phyloP scores from a whole-genome alignment of 495 filamentous ascomycete species.

The Annulohypoxylon maeteangense region DNA sequence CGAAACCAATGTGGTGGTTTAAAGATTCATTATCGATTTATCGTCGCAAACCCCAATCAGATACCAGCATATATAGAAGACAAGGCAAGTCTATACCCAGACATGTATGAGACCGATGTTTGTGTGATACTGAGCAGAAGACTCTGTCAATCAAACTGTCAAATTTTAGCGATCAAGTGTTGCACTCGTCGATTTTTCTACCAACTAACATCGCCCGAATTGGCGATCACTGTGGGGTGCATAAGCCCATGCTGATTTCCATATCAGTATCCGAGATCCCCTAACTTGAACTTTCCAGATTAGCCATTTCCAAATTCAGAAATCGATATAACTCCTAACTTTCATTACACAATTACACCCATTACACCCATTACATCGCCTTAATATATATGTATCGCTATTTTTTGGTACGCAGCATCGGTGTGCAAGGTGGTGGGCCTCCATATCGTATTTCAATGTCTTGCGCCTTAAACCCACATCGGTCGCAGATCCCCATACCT shows the following conservation, averaged over 20 bases:
- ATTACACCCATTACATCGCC: neutral
- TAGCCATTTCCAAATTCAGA: conserved; percentile 4
- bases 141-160: neutral
- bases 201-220: neutral
- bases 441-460: conserved; percentile 39
- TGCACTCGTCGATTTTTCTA: conserved; percentile 3
- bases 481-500: conserved; percentile 45
- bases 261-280: neutral
- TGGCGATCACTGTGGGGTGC: conserved; percentile 40
- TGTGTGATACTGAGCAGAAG: neutral
- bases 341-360: neutral
- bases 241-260: conserved; percentile 15
- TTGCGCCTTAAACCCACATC: conserved; percentile 42
- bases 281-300: neutral
- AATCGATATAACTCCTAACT: neutral
- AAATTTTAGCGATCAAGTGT: neutral
- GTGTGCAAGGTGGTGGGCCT: conserved; percentile 44
- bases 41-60: neutral
- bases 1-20: neutral
- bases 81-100: neutral
- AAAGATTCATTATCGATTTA: neutral
- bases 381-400: conserved; percentile 9
- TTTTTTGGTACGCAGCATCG: conserved; percentile 40
- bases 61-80: neutral
- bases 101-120: neutral